Percentiles rank a stretch among this genome's conserved stretches.
phyloP scores from a whole-genome alignment of 73 alveolate species.

The Paramecium pentaurelia region DNA sequence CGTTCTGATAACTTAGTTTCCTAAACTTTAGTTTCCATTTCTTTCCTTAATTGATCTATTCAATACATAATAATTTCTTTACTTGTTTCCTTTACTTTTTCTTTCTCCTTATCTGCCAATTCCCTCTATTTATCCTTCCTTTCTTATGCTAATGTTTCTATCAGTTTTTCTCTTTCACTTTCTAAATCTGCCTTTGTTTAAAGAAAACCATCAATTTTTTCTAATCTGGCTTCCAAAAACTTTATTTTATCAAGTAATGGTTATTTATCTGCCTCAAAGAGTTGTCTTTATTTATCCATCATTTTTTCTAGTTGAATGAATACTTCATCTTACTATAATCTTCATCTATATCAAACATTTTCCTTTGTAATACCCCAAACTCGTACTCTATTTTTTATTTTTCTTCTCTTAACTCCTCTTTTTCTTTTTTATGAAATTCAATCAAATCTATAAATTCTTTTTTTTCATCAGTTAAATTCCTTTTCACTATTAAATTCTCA shows the following conservation, averaged over 20 bases:
- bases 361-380: background rate
- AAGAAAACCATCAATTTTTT: slow-evolving; percentile 51
- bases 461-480: background rate
- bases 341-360: slow-evolving; percentile 50
- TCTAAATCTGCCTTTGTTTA: slow-evolving; percentile 51
- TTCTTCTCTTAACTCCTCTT: slow-evolving; percentile 42
- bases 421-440: slow-evolving; percentile 54
- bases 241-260: slow-evolving; percentile 47
- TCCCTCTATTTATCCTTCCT: slow-evolving; percentile 74
- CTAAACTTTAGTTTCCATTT: slow-evolving; percentile 80
- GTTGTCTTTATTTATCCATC: background rate
- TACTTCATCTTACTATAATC: slow-evolving; percentile 15
- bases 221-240: slow-evolving; percentile 56
- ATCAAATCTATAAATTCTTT: slow-evolving; percentile 26
- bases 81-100: slow-evolving; percentile 80
- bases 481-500: background rate
- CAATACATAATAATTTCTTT: background rate
- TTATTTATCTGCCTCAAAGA: slow-evolving; percentile 46
- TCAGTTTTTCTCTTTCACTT: background rate
- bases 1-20: slow-evolving; percentile 78
- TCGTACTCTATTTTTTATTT: slow-evolving; percentile 52
- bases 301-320: background rate
- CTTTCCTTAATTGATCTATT: slow-evolving; percentile 72
- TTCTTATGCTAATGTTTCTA: slow-evolving; percentile 68
- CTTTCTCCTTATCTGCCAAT: slow-evolving; percentile 84